Evolutionary conservation across 768 basidiomycete genomes (phyloP), one percentile per base, ranked within the genome.

Genomic region (Termitomyces titanicus): DNA sequence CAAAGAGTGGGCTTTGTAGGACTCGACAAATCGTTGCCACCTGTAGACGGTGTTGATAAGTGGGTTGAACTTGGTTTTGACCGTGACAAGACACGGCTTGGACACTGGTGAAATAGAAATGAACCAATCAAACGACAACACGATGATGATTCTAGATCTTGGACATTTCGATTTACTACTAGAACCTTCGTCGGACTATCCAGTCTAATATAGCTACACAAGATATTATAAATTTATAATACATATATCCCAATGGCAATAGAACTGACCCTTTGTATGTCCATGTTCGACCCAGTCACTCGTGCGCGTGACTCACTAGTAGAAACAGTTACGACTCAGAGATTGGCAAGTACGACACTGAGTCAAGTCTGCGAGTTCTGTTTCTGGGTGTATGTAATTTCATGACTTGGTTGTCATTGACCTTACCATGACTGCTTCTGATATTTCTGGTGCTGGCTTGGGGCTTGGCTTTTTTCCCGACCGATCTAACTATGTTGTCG

Each of bases 1-100:
- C 62, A 73, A 51, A 77, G 75, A 3, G 80, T 89, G 15, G 89
- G 88, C 4, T 92, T 91, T 59, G 68, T 74, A 17, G 87, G 85
- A 7, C 70, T 88, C 10, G 67, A 58, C 15, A 57, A 59, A 8
- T 60, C 56, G 20, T 66, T 55, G 18, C 60, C 64, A 22, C 54
- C 61, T 5, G 72, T 74, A 3, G 72, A 76, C 9, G 77, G 75
- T 22, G 68, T 72, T 20, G 72, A 74, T 31, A 56, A 51, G 17
- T 89, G 84, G 84, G 52, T 81, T 5, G 88, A 89, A 56, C 68
- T 84, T 47, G 88, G 87, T 8, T 88, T 87, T 56, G 76, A 82
- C 55, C 72, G 67, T 20, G 52, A 59, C 24, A 51, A 42, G 17
- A 77, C 83, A 10, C 57, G 70, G 1, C 73, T 86, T 27, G 89